Evolutionary conservation across 2,329 filamentous ascomycete species (phyloP).

Genomic region (Aspergillus fructus): DNA sequence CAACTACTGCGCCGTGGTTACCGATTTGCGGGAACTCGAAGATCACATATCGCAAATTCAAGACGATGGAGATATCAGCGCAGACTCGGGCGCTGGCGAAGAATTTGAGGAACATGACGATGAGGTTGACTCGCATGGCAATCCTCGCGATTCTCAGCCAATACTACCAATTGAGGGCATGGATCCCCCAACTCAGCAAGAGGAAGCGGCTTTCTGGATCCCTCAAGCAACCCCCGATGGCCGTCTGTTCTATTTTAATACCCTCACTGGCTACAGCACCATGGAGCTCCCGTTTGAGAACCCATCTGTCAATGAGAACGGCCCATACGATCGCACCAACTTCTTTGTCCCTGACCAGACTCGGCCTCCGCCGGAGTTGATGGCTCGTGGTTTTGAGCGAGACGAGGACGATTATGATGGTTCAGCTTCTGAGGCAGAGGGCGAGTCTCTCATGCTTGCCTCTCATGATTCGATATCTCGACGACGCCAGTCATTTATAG

Average conservation of each 20-base stretch:
- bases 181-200: slow-evolving; percentile 61
- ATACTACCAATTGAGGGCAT: slow-evolving; percentile 68
- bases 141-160: slow-evolving; percentile 61
- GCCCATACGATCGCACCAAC: slow-evolving; percentile 84
- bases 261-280: slow-evolving; percentile 89
- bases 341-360: slow-evolving; percentile 87
- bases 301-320: slow-evolving; percentile 76
- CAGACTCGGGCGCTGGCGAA: slow-evolving; percentile 56
- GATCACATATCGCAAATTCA: slow-evolving; percentile 58
- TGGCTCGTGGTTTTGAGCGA: slow-evolving; percentile 76
- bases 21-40: slow-evolving; percentile 69
- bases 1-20: slow-evolving; percentile 93
- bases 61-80: slow-evolving; percentile 53
- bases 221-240: slow-evolving; percentile 94
- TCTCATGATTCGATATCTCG: slow-evolving; percentile 67
- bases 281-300: slow-evolving; percentile 94
- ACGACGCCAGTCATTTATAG: slow-evolving; percentile 65
- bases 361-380: slow-evolving; percentile 83
- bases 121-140: slow-evolving; percentile 66
- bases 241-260: slow-evolving; percentile 96
- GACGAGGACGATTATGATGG: slow-evolving; percentile 91
- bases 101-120: slow-evolving; percentile 66
- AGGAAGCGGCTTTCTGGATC: slow-evolving; percentile 96
- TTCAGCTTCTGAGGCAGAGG: slow-evolving; percentile 84
- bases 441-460: slow-evolving; percentile 68